Base-by-base conservation (phyloP, 352 stramenopile genomes). In the Blastocystis sp. region DNA sequence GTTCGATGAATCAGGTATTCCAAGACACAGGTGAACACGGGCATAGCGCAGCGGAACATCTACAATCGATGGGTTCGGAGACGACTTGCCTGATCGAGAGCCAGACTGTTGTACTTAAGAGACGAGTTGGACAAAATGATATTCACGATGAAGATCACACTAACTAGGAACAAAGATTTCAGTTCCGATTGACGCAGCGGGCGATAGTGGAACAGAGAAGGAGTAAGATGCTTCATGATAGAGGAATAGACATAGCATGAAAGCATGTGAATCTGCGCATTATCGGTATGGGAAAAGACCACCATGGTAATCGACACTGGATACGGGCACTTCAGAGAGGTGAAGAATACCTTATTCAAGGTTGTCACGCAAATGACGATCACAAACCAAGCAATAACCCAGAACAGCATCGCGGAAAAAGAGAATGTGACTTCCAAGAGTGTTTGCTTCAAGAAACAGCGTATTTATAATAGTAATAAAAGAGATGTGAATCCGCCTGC, bases 11-110 rank as follows among this genome's bases (percentile, higher is more conserved):
- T 64, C 14, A 84, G 34, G 40, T 42, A 84, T n/a, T 84, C 54
- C 48, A 84, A 40, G 54, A 84, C 40, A 67, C 54, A 69, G 16
- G 73, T 84, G 32, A 69, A 84, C 14, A 73, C 73, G n/a, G 73
- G 73, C 54, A 73, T 84, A 24, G 73, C 14, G n/a, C 73, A 84
- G 27, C 73, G 73, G 59, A 84, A 73, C 73, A 84, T 84, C 67
- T 78, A 21, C 9, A 38, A 27, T 8, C 32, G 16, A 73, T 16
- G 4, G 9, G 29, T 16, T 2, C n/a, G 32, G 11, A 59, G 11
- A 57, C 14, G 0, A n/a, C 11, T 61, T 42, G 57, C 67, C 32
- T 84, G 73, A 44, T 84, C 73, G 18, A 84, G 24, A 29, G 73
- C 73, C 6, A 84, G 38, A 75, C 73, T 84, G 44, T 84, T 84